These are phyloP conservation scores for Rubus idaeus DNA, from an alignment of 306 rosid species.

Conservation along the genomic window DNA sequence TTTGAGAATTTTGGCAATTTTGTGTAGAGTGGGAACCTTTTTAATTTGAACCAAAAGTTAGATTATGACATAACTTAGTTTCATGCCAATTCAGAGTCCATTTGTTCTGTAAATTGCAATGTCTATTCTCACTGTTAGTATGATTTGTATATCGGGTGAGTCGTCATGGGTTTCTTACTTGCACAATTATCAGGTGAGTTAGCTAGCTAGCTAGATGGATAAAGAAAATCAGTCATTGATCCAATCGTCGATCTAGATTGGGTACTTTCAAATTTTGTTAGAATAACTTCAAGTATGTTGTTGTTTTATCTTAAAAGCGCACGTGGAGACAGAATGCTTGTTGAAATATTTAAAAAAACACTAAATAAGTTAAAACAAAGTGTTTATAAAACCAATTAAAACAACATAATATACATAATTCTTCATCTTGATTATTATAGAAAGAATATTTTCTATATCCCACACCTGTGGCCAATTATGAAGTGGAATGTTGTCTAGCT, in stretches of 20 bases:
- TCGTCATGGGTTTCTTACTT: no score
- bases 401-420: no score
- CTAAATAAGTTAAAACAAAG: no score
- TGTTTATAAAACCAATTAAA: no score
- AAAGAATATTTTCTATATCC: no score
- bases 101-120: conserved; percentile 15
- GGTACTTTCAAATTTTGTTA: no score
- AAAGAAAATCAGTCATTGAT: not conserved
- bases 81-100: conserved; percentile 27
- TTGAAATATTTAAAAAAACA: no score
- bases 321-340: not conserved
- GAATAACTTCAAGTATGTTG: no score
- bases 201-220: not conserved
- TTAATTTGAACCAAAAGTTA: conserved; percentile 26
- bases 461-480: not conserved
- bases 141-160: not conserved
- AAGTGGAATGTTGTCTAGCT: not conserved
- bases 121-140: not conserved
- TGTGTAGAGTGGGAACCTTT: not conserved
- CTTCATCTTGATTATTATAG: no score
- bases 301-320: no score
- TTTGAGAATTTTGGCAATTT: conserved; percentile 22
- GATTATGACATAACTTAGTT: not conserved
- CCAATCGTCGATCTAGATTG: not conserved
- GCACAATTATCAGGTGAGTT: not conserved